phyloP scores from a whole-genome alignment of 805 yeast species.

The Cyberlindnera mycetangii region DNA sequence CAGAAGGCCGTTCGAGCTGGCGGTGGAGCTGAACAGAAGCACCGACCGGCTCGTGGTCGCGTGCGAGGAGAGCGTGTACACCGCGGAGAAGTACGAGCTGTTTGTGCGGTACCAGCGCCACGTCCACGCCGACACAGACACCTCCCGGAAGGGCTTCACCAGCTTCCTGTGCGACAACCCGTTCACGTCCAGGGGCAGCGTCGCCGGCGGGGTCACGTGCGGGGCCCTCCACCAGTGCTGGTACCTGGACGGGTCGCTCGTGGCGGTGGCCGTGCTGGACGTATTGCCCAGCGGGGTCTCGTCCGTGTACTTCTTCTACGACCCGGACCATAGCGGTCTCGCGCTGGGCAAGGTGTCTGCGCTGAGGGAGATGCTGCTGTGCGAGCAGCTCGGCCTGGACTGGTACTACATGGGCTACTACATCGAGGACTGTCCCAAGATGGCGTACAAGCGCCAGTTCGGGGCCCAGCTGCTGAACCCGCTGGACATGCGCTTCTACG shows the following conservation, averaged over 20 bases:
- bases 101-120: constrained; percentile 66
- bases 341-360: constrained; percentile 80
- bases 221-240: constrained; percentile 84
- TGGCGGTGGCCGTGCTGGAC: constrained; percentile 78
- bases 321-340: constrained; percentile 67
- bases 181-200: constrained; percentile 34
- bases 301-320: constrained; percentile 86
- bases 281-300: constrained; percentile 74
- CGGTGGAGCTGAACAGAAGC: constrained; percentile 32
- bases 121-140: constrained; percentile 64
- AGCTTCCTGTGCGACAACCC: constrained; percentile 72
- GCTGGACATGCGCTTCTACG: constrained; percentile 41
- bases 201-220: constrained; percentile 15
- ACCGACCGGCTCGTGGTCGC: constrained; percentile 19
- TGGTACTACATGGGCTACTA: constrained; percentile 81
- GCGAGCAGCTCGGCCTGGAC: constrained; percentile 38
- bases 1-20: constrained; percentile 28
- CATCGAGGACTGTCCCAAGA: constrained; percentile 74
- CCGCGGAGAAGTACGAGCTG: constrained; percentile 58
- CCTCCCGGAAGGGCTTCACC: constrained; percentile 47
- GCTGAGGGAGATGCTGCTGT: constrained; percentile 60
- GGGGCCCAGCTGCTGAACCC: constrained; percentile 73
- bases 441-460: constrained; percentile 76
- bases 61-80: constrained; percentile 50
- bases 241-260: constrained; percentile 55